Evolutionary conservation across 129 eudicot genomes (phyloP), one percentile per base, ranked within the genome.

Genomic region (Flaveria ramosissima): DNA sequence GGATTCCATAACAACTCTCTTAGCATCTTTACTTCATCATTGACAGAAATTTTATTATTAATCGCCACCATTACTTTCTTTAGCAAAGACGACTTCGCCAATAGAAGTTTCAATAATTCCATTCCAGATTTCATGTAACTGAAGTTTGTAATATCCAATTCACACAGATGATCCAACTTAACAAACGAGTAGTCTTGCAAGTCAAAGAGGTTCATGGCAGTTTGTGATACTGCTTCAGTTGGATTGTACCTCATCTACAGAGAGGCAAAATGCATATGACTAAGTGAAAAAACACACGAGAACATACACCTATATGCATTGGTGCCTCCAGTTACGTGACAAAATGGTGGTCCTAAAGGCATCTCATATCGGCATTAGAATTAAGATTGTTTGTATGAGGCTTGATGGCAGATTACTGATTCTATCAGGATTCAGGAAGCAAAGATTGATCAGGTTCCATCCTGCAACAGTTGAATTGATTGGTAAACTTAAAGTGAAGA

Each of bases 301-400:
- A 48, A 48, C 15, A 47, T 47, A 47, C 53, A 47, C 14, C 53
- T 47, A 47, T 13, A 47, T 6, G 81, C 86, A 85, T 2, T 6
- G 39, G 23, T 79, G 70, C 62, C 79, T 83, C 84, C 86, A 82
- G 52, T 75, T 71, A 17, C 39, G 64, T 9, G 84, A 85, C 48
- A 85, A 30, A 43, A 85, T 66, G 24, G 62, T 70, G 36, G 86
- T 82, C 61, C 84, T 77, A 14, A 66, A 85, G 3, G 75, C 84
- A 71, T 85, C 86, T 20, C 52, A 57, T 4, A 75, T 43, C 4
- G 86, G 83, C 53, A 68, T 15, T 24, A 63, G 69, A 26, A 47
- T 63, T 9, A 63, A 45, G 69, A 63, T 63, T 9, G 24, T 62
- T 32, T 64, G 78, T 14, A 75, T 52, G 1, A 85, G 56, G 43